Base-by-base conservation (phyloP, 1,284 basidiomycete genomes). In the Leccinum subrobustum region DNA sequence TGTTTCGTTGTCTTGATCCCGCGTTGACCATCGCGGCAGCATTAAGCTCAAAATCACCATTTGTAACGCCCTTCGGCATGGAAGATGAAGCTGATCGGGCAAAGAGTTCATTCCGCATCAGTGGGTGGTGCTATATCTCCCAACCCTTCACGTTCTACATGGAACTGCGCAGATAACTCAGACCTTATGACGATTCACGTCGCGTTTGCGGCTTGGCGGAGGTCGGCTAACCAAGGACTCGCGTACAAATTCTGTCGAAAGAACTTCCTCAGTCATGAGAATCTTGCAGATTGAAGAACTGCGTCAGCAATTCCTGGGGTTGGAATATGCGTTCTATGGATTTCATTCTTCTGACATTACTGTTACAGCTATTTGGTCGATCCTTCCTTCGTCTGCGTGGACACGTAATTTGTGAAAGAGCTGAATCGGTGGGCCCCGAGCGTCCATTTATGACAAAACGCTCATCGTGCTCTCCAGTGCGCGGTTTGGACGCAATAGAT, bases 281-380 rank as follows among this genome's bases (percentile, higher is more conserved):
- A 95, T 69, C 77, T 88, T 95, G 74, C 95, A 98, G 74, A 97
- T 99, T 54, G 97, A 99, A 73, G 97, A 99, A 71, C 82, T 99
- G 33, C 88, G 96, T 6, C 95, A 97, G 70, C 96, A 98, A 74
- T 91, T 97, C 67, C 80, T 98, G 50, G 87, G 91, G 82, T 92
- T 67, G 65, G 77, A 29, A 25, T 20, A 5, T 50, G 44, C 44
- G 29, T 54, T 12, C 16, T 16, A 42, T 6, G 33, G 18, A n/a
- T 27, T 47, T 53, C 14, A 11, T 55, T 9, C 42, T 51, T 47
- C 62, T 64, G 56, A 67, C 52, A n/a, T 53, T 54, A 54, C 7
- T 47, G 9, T 42, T 62, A 33, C 56, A 90, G 89, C 16, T 91
- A 92, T 71, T 78, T 98, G 37, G 83, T 97, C 18, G 96, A 98